These are phyloP conservation scores for Debaryomycetaceae sp. DNA, from an alignment of 1,139 yeast species.

Conservation along the genomic window DNA sequence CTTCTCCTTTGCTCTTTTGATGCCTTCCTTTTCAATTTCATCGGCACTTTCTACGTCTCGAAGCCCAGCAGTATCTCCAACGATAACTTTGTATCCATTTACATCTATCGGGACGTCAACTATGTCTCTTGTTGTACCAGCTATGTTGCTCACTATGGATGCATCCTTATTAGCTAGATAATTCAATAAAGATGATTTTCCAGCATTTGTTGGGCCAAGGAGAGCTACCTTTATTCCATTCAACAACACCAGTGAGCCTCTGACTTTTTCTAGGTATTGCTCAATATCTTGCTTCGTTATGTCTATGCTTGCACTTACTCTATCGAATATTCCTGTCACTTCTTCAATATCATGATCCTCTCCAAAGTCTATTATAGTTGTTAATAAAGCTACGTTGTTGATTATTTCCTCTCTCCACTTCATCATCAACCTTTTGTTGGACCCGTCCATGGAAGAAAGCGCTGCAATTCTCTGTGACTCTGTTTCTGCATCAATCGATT, in stretches of 20 bases:
- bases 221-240: conserved; percentile 73
- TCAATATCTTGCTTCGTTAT: conserved; percentile 43
- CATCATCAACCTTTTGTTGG: conserved; percentile 50
- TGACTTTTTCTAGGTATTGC: conserved; percentile 47
- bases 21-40: conserved; percentile 77
- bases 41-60: conserved; percentile 50
- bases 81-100: conserved; percentile 75
- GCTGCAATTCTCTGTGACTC: conserved; percentile 83
- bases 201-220: conserved; percentile 95
- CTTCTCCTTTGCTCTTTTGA: conserved; percentile 64
- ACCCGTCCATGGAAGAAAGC: conserved; percentile 68
- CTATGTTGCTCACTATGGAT: conserved; percentile 86
- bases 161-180: conserved; percentile 72
- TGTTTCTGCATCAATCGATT: conserved; percentile 90
- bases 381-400: conserved; percentile 64
- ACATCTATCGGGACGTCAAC: conserved; percentile 80
- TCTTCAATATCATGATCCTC: conserved; percentile 86
- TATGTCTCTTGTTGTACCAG: conserved; percentile 93
- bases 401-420: conserved; percentile 70
- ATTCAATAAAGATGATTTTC: conserved; percentile 85
- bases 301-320: conserved; percentile 44
- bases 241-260: conserved; percentile 60
- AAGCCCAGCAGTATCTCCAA: conserved; percentile 95
- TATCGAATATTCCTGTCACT: conserved; percentile 43
- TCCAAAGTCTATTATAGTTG: conserved; percentile 94